Conservation (phyloP, 2,329 filamentous ascomycete species). For the Akanthomyces dipterigenus region DNA sequence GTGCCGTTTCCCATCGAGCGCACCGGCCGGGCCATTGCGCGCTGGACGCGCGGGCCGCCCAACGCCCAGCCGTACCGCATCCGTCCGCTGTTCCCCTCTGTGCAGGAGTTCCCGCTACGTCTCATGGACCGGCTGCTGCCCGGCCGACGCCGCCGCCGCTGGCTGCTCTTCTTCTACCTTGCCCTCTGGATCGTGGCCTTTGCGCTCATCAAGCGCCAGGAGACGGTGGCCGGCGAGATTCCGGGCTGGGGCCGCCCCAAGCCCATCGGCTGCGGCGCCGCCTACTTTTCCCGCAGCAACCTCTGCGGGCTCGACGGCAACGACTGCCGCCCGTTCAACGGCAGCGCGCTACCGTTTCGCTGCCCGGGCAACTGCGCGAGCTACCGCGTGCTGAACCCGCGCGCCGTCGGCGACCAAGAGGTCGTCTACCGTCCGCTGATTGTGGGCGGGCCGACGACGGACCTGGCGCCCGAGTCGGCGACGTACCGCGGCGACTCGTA, state of each 20-base stretch:
- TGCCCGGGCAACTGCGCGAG: conserved; percentile 67
- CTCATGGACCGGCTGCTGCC: conserved; percentile 59
- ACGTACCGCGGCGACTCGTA: conserved; percentile 86
- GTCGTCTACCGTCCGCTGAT: conserved; percentile 59
- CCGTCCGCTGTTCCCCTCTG: conserved; percentile 52
- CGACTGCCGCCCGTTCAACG: conserved; percentile 67
- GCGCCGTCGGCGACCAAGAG: conserved; percentile 66
- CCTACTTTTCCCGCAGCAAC: conserved; percentile 67
- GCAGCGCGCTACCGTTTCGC: conserved; percentile 63
- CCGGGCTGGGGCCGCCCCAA: conserved; percentile 60
- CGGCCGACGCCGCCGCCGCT: conserved; percentile 49
- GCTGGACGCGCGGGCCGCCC: conserved; percentile 52
- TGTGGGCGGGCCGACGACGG: conserved; percentile 55
- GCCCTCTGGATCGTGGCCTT: conserved; percentile 65
- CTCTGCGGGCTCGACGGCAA: conserved; percentile 68
- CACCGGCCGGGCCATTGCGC: conserved; percentile 32
- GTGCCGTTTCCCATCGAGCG: conserved; percentile 50
- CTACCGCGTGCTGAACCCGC: conserved; percentile 60
- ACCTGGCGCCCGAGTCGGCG: conserved; percentile 33
- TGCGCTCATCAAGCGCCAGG: conserved; percentile 58
- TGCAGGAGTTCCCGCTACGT: conserved; percentile 61
- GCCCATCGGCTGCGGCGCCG: conserved; percentile 58
- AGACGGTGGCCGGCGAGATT: conserved; percentile 53
- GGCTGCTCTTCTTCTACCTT: conserved; percentile 53
- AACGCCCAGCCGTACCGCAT: conserved; percentile 44